These are phyloP conservation scores for Fraxinus anomala DNA, from an alignment of 257 asterid genomes.

Conservation along the genomic window DNA sequence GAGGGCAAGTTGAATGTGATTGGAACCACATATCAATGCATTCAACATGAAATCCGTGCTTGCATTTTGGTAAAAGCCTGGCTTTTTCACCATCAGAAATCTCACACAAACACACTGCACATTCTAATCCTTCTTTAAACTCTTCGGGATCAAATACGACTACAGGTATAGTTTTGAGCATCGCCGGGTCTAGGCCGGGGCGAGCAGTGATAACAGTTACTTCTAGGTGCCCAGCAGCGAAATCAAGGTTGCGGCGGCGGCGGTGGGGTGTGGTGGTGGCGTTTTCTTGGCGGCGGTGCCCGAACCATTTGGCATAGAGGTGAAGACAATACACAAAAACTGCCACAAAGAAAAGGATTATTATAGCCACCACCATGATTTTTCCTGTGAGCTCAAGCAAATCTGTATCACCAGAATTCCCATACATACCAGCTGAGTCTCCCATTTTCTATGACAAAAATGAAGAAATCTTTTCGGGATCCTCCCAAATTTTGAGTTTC, in stretches of 20 bases:
- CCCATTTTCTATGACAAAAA: constrained; percentile 41
- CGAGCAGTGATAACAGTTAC: constrained; percentile 34
- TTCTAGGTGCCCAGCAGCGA: constrained; percentile 61
- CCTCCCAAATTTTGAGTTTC: neutral
- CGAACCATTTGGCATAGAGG: constrained; percentile 73
- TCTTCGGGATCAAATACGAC: constrained; percentile 40
- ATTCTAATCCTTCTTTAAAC: constrained; percentile 65
- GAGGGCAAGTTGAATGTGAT: constrained; percentile 85
- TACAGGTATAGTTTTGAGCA: constrained; percentile 66
- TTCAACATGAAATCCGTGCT: constrained; percentile 82
- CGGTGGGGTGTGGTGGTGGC: constrained; percentile 28
- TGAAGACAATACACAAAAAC: constrained; percentile 60
- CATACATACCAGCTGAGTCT: constrained; percentile 27
- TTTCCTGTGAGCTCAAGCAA: constrained; percentile 60
- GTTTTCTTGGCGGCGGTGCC: constrained; percentile 62
- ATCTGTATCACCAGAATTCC: constrained; percentile 40
- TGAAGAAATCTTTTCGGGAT: neutral
- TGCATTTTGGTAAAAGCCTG: constrained; percentile 75
- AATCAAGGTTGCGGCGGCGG: constrained; percentile 38
- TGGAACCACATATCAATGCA: constrained; percentile 97
- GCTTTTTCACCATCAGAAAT: constrained; percentile 68
- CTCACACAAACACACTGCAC: constrained; percentile 74
- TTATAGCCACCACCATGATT: constrained; percentile 59
- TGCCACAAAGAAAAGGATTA: constrained; percentile 56
- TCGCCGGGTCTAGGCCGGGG: constrained; percentile 59